Conservation (phyloP, 1,139 yeast species). For the Kodamaea anthophila region DNA sequence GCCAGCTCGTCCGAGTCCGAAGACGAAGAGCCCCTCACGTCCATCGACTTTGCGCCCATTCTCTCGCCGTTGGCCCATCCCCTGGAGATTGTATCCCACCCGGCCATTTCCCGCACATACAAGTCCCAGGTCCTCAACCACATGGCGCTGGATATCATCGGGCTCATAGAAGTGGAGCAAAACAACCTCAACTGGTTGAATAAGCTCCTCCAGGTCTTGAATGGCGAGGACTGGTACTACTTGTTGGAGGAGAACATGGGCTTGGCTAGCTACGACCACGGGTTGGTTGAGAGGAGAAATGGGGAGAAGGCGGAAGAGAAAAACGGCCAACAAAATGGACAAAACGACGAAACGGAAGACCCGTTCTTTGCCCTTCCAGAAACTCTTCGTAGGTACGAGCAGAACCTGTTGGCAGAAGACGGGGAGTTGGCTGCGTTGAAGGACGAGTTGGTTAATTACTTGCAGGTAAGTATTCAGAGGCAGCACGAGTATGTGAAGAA, state of each 20-base stretch:
- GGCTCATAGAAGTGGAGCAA: constrained; percentile 76
- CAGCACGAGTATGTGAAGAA: constrained; percentile 87
- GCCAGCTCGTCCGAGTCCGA: constrained; percentile 18
- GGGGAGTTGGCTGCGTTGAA: constrained; percentile 27
- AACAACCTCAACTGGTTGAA: constrained; percentile 64
- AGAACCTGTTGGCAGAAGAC: constrained; percentile 21
- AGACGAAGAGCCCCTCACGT: constrained; percentile 30
- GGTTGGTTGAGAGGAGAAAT: constrained; percentile 28
- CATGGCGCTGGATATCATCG: constrained; percentile 68
- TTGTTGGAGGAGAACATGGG: constrained; percentile 58
- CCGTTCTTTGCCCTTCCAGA: constrained; percentile 38
- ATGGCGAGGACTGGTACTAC: constrained; percentile 81
- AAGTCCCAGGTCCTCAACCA: constrained; percentile 41
- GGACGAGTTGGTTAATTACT: constrained; percentile 38
- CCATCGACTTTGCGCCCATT: constrained; percentile 44
- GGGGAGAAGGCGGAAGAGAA: constrained; percentile 1
- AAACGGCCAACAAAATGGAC: background rate
- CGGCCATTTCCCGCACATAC: constrained; percentile 63
- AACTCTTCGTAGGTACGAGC: constrained; percentile 31
- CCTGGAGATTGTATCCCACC: constrained; percentile 68
- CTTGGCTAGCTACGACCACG: constrained; percentile 66
- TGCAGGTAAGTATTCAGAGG: constrained; percentile 62
- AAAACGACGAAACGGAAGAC: constrained; percentile 13
- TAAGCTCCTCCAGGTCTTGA: constrained; percentile 65
- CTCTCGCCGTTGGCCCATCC: constrained; percentile 78